Evolutionary conservation across 768 basidiomycete species (phyloP).

Genomic region (Rhodotorula babjevae): DNA sequence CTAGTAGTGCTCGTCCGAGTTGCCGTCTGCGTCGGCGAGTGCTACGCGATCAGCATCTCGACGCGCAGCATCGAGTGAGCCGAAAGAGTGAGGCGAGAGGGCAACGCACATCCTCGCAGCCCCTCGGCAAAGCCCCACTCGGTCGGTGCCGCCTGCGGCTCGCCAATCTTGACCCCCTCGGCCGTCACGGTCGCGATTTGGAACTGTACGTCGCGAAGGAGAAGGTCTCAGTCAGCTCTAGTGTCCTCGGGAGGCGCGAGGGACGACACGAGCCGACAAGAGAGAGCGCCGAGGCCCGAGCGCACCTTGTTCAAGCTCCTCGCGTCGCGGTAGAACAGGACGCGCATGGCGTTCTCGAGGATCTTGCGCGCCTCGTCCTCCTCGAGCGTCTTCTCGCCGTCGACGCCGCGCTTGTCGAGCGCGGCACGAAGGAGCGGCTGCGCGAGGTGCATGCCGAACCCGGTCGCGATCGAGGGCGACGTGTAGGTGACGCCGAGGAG

Average conservation of each 20-base stretch:
- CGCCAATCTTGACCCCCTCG: slow-evolving; percentile 70
- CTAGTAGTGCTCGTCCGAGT: slow-evolving; percentile 38
- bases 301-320: slow-evolving; percentile 88
- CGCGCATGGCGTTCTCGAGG: slow-evolving; percentile 78
- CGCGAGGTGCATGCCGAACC: slow-evolving; percentile 88
- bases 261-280: background rate
- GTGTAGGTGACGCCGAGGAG: slow-evolving; percentile 93
- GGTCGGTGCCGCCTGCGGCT: slow-evolving; percentile 68
- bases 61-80: background rate
- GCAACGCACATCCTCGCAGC: slow-evolving; percentile 58
- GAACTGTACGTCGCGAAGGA: too few species aligned
- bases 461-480: slow-evolving; percentile 87
- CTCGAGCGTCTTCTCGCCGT: slow-evolving; percentile 52
- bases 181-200: slow-evolving; percentile 88
- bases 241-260: too few species aligned
- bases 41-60: background rate
- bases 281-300: background rate
- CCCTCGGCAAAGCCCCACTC: slow-evolving; percentile 89
- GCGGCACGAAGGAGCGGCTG: slow-evolving; percentile 85
- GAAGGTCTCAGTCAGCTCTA: too few species aligned
- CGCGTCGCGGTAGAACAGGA: slow-evolving; percentile 93
- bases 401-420: slow-evolving; percentile 58
- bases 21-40: slow-evolving; percentile 35
- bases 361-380: slow-evolving; percentile 74
- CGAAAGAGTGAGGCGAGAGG: background rate